A percentile compares a stretch with the other conserved stretches of the same genome.
phyloP scores from a whole-genome alignment of 2,329 filamentous ascomycete species.

The Sporothrix luriei region DNA sequence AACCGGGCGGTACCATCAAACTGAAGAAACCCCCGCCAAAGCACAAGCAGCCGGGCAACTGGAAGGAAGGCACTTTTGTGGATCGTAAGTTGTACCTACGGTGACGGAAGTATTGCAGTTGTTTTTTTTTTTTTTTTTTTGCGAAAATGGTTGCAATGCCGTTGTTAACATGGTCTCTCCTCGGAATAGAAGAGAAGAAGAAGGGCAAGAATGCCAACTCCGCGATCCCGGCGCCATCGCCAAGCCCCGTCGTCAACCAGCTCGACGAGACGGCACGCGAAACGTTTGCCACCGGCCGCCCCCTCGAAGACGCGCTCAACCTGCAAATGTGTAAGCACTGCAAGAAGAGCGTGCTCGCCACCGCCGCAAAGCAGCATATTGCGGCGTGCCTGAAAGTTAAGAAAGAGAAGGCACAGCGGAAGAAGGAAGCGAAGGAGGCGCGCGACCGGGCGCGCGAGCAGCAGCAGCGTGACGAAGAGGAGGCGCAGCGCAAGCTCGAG shows the following conservation, averaged over 20 bases:
- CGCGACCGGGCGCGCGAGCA: slow-evolving; percentile 66
- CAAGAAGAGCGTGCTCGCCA: slow-evolving; percentile 81
- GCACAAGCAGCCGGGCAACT: slow-evolving; percentile 68
- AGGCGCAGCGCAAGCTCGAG: slow-evolving; percentile 57
- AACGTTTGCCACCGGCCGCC: slow-evolving; percentile 78
- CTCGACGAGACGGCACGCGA: slow-evolving; percentile 76
- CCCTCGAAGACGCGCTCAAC: slow-evolving; percentile 77
- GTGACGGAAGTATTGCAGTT: no score
- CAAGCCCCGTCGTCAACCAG: slow-evolving; percentile 62
- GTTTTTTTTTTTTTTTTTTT: no score
- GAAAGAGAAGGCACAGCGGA: slow-evolving; percentile 75
- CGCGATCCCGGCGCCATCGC: slow-evolving; percentile 50
- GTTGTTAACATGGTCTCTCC: slow-evolving; percentile 7
- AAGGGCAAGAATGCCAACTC: slow-evolving; percentile 47
- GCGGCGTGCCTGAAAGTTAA: slow-evolving; percentile 82
- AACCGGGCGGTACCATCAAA: slow-evolving; percentile 56
- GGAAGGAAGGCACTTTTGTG: slow-evolving; percentile 67
- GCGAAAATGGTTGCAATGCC: no score
- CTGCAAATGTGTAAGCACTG: slow-evolving; percentile 90
- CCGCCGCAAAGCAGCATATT: slow-evolving; percentile 76
- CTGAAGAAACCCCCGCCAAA: slow-evolving; percentile 66
- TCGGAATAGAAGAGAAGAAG: slow-evolving; percentile 54
- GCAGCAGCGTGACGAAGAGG: slow-evolving; percentile 60
- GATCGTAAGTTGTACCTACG: slow-evolving; percentile 54
- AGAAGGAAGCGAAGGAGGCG: slow-evolving; percentile 73